phyloP scores from a whole-genome alignment of 73 alveolate genomes.

The Breviolum minutum region DNA sequence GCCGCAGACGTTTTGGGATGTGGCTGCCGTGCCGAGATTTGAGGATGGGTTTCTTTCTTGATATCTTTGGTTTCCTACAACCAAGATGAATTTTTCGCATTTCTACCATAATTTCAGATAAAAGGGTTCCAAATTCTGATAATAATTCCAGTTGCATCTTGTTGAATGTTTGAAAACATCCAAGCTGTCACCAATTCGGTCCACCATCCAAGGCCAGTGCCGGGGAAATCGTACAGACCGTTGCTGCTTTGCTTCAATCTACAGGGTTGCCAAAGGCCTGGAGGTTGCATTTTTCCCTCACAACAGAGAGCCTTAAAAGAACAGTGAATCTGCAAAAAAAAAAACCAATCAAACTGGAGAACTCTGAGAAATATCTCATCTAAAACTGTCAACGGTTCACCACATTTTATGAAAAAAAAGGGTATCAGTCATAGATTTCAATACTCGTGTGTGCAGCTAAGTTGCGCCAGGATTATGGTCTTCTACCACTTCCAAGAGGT shows the following conservation, averaged over 20 bases:
- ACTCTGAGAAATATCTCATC: neutral
- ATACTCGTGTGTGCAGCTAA: neutral
- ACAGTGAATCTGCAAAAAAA: neutral
- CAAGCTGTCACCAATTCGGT: neutral
- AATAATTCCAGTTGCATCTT: neutral
- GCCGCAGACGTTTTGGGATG: no score
- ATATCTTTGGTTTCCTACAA: neutral
- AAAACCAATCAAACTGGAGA: no score
- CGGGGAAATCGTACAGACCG: conserved; percentile 57
- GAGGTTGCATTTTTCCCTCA: neutral
- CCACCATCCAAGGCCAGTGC: conserved; percentile 1
- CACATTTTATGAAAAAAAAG: neutral
- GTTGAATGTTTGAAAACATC: neutral
- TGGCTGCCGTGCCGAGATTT: no score
- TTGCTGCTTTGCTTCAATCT: conserved; percentile 66
- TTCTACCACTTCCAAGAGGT: conserved; percentile 81
- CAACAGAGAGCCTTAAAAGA: neutral
- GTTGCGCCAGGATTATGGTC: conserved; percentile 52
- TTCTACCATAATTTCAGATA: no score
- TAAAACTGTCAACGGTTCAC: neutral
- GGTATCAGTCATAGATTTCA: neutral
- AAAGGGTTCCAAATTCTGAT: neutral
- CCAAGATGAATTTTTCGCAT: neutral
- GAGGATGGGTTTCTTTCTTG: neutral
- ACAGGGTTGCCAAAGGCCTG: conserved; percentile 82